Conservation (phyloP, 2,329 filamentous ascomycete species). For the Botryosphaeria agaves region DNA sequence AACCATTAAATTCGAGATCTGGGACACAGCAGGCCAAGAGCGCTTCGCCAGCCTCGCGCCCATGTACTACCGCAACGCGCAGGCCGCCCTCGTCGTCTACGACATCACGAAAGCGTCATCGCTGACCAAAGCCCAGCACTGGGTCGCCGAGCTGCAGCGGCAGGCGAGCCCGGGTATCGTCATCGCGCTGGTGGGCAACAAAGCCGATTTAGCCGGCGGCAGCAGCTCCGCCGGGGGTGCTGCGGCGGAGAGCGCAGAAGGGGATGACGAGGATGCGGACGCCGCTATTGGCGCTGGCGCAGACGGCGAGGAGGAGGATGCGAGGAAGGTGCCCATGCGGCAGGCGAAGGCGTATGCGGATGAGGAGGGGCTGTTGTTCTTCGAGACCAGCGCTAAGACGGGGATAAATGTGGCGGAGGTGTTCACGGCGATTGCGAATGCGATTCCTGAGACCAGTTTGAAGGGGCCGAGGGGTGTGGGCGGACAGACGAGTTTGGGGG, state of each 20-base stretch:
- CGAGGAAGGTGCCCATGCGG: constrained; percentile 74
- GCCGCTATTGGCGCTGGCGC: constrained; percentile 13
- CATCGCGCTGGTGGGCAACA: constrained; percentile 93
- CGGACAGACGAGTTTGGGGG: constrained; percentile 38
- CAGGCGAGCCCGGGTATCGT: constrained; percentile 94
- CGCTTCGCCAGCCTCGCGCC: constrained; percentile 90
- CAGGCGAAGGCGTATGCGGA: constrained; percentile 89
- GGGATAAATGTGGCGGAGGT: constrained; percentile 89
- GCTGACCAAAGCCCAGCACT: constrained; percentile 93
- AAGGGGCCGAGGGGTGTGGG: constrained; percentile 70
- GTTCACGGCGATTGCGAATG: constrained; percentile 95
- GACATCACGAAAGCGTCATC: constrained; percentile 94
- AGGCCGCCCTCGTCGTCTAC: constrained; percentile 95
- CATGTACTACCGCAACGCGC: constrained; percentile 99
- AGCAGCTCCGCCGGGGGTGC: constrained; percentile 16
- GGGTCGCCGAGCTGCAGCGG: constrained; percentile 92
- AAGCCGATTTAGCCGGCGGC: constrained; percentile 53
- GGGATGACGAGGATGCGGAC: constrained; percentile 30
- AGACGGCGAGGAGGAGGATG: constrained; percentile 49
- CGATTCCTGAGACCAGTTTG: constrained; percentile 89
- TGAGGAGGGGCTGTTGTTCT: constrained; percentile 86
- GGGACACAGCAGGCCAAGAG: constrained; percentile 97
- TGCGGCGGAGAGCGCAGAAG: constrained; percentile 26
- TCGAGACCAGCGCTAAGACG: constrained; percentile 95
- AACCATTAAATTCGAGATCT: constrained; percentile 59